A percentile compares a stretch with the other conserved stretches of the same genome.
Evolutionary conservation across 2,329 filamentous ascomycete species (phyloP).

Genomic region (Didymella sp.): DNA sequence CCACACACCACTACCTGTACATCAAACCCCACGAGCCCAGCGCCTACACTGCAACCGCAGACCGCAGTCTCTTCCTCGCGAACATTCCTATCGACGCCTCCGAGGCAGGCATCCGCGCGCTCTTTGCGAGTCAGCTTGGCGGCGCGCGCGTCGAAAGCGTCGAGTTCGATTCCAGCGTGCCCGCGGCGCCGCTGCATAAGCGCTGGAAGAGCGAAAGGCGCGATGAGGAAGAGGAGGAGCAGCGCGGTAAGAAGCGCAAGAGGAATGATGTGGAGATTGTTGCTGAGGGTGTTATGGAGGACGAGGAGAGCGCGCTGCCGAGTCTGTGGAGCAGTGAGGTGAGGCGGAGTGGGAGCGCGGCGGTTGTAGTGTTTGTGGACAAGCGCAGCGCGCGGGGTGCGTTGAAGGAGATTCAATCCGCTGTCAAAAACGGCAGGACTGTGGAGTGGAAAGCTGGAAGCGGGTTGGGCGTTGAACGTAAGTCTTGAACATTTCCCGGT

Average conservation of each 20-base stretch:
- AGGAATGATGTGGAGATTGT: slow-evolving; percentile 47
- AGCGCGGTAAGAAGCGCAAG: slow-evolving; percentile 64
- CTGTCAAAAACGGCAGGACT: slow-evolving; percentile 62
- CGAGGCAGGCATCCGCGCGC: slow-evolving; percentile 73
- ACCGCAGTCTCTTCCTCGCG: slow-evolving; percentile 86
- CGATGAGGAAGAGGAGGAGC: slow-evolving; percentile 48
- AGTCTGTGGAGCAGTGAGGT: slow-evolving; percentile 75
- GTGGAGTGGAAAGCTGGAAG: slow-evolving; percentile 70
- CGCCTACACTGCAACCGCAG: slow-evolving; percentile 64
- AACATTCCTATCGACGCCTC: slow-evolving; percentile 89
- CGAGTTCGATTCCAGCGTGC: slow-evolving; percentile 66
- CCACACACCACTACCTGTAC: slow-evolving; percentile 81
- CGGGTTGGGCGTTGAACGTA: slow-evolving; percentile 59
- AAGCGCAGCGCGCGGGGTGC: slow-evolving; percentile 76
- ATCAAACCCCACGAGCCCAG: slow-evolving; percentile 83
- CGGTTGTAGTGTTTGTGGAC: slow-evolving; percentile 84
- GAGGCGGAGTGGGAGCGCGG: slow-evolving; percentile 76
- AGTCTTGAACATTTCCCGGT: slow-evolving; percentile 39
- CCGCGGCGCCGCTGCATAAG: slow-evolving; percentile 56
- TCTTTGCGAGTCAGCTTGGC: slow-evolving; percentile 78
- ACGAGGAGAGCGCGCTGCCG: slow-evolving; percentile 70
- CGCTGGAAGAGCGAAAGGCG: slow-evolving; percentile 45
- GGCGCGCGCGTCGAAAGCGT: slow-evolving; percentile 80
- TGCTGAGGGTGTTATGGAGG: slow-evolving; percentile 56
- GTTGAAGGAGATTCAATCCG: slow-evolving; percentile 75